Conservation (phyloP, 768 basidiomycete species). For the Termitomyces sp. region DNA sequence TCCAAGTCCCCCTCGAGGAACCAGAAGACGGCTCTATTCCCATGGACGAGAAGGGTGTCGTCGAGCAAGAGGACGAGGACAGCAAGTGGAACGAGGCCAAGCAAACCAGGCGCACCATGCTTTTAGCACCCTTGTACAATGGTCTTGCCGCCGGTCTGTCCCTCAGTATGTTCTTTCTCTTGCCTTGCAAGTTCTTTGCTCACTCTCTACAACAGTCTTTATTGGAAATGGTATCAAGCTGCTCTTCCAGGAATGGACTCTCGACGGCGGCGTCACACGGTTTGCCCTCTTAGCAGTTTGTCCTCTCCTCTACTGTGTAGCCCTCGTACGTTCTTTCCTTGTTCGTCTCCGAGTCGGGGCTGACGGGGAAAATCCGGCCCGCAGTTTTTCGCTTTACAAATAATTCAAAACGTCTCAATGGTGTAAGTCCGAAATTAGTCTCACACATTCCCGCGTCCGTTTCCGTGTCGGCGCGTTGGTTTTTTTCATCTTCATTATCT, state of each 20-base stretch:
- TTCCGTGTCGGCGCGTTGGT: not conserved
- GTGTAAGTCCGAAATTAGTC: constrained; percentile 36
- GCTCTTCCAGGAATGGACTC: constrained; percentile 58
- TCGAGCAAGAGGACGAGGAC: constrained; percentile 5
- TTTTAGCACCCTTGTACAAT: constrained; percentile 70
- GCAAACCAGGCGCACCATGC: constrained; percentile 22
- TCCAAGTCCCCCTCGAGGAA: constrained; percentile 23
- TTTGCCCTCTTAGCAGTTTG: constrained; percentile 59
- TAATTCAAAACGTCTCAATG: constrained; percentile 65
- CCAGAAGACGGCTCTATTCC: not conserved
- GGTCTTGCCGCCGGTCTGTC: constrained; percentile 57
- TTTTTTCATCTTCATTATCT: not conserved
- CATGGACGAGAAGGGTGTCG: constrained; percentile 3
- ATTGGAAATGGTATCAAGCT: constrained; percentile 61
- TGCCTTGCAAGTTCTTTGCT: constrained; percentile 28
- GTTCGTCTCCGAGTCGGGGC: constrained; percentile 7
- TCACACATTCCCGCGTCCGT: not conserved
- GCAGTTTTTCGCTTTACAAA: constrained; percentile 78
- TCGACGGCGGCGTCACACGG: constrained; percentile 57
- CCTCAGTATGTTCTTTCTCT: constrained; percentile 39
- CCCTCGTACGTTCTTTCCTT: constrained; percentile 38
- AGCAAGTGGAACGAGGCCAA: constrained; percentile 7
- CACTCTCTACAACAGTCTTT: constrained; percentile 46
- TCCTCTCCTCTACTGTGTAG: constrained; percentile 74
- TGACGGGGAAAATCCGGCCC: constrained; percentile 20